phyloP scores from a whole-genome alignment of 306 rosid genomes.

The Phaseolus lunatus region DNA sequence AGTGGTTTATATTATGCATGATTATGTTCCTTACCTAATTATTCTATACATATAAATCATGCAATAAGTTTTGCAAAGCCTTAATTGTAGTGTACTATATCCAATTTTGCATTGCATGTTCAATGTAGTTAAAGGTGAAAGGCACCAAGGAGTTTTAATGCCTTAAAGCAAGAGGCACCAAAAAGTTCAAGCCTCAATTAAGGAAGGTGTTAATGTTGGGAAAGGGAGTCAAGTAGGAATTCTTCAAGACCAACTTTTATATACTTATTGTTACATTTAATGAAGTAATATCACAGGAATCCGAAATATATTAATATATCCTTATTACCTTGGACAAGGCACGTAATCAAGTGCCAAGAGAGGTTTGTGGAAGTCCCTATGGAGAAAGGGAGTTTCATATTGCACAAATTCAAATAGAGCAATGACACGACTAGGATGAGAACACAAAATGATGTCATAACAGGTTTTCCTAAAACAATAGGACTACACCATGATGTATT shows the following conservation, averaged over 20 bases:
- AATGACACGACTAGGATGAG: too few relatives aligned
- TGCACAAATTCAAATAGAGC: too few relatives aligned
- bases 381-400: too few relatives aligned
- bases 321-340: not conserved
- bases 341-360: too few relatives aligned
- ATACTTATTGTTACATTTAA: not conserved
- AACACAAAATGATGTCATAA: not conserved
- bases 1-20: not conserved
- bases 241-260: not conserved
- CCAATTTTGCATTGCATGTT: not conserved
- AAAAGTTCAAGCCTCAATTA: not conserved
- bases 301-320: not conserved
- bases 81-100: not conserved
- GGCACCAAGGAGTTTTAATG: not conserved
- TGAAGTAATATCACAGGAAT: not conserved
- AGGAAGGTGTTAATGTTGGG: not conserved
- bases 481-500: not conserved
- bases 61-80: not conserved
- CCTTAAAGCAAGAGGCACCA: constrained; percentile 14
- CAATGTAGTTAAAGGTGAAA: constrained; percentile 21
- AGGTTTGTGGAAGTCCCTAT: too few relatives aligned
- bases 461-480: not conserved
- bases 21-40: not conserved
- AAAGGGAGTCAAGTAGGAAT: not conserved
- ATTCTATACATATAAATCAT: not conserved